Conservation (phyloP, 805 yeast genomes). For the Cyberlindnera sargentensis region DNA sequence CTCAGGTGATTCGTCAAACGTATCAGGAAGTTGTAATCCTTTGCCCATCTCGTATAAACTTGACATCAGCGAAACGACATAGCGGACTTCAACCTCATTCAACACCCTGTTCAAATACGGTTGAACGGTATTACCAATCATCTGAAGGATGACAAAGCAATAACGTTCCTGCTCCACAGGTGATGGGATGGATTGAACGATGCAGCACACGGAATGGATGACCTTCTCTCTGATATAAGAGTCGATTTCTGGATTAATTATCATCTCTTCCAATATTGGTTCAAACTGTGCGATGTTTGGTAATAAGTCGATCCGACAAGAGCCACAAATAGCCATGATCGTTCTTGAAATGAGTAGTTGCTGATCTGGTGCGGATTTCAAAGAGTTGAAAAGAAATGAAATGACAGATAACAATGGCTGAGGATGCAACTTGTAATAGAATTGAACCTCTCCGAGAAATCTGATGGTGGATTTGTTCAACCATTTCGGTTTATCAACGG, state of each 20-base stretch:
- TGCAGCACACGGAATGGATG: conserved; percentile 54
- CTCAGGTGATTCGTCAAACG: conserved; percentile 29
- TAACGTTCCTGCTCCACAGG: conserved; percentile 37
- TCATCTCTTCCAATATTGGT: conserved; percentile 38
- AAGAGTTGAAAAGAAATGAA: conserved; percentile 43
- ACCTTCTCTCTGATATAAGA: conserved; percentile 50
- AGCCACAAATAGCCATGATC: conserved; percentile 50
- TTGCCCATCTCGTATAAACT: conserved; percentile 69
- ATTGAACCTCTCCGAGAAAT: conserved; percentile 52
- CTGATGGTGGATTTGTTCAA: conserved; percentile 45
- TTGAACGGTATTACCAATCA: conserved; percentile 21
- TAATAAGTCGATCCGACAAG: conserved; percentile 37
- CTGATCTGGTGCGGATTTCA: conserved; percentile 22
- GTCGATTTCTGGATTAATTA: conserved; percentile 33
- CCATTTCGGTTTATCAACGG: conserved; percentile 12
- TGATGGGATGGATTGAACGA: conserved; percentile 46
- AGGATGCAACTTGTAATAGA: conserved; percentile 43
- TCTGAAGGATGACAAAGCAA: conserved; percentile 26
- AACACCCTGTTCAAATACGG: conserved; percentile 12
- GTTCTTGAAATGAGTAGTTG: conserved; percentile 45
- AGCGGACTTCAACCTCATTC: conserved; percentile 31
- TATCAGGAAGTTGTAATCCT: conserved; percentile 56
- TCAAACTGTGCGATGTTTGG: conserved; percentile 43
- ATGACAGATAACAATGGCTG: conserved; percentile 44
- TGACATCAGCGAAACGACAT: conserved; percentile 47